Base-by-base conservation (phyloP, 2,329 filamentous ascomycete species). In the Cercospora janseana region DNA sequence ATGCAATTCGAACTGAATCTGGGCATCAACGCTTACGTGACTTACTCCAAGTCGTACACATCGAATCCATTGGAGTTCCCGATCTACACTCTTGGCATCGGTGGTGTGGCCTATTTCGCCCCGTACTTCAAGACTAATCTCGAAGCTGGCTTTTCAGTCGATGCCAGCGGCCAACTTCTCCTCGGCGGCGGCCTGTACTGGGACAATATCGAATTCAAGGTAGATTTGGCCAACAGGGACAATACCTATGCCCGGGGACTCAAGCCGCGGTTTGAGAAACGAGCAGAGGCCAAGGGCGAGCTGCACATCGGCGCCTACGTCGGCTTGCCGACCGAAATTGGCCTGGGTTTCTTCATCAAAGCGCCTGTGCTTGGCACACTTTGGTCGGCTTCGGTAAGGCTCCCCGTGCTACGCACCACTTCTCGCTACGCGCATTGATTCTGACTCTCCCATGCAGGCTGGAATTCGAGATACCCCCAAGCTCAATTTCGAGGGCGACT, bases 391-490 rank as follows among this genome's bases (percentile, higher is more conserved):
- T 37, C 15, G 41, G 24, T 13, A 34, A 43, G 12, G 38, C 37
- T 21, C 26, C 27, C 27, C 27, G 6, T 7, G 27, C 27, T 29
- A 7, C 3, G 27, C 27, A n/a, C 27, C 10, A 9, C 10, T 9
- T 29, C 27, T 29, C 3, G 27, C 27, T 29, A 9, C 13, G 27
- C 13, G 13, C 6, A 4, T n/a, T 29, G 27, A 29, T 29, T 9
- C 27, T 29, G 27, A 29, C 27, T n/a, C 27, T 29, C 27, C 13
- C 27, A 29, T 29, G 27, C 27, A 49, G 8, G 46, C 37, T 4
- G 37, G 34, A 15, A 29, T 49, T 20, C 35, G 41, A n/a, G 46
- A 49, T 13, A 42, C 37, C 4, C 46, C 46, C 13, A 15, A 23
- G 10, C 31, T 49, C 27, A 38, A 43, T 7, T 37, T 38, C 18